Conservation (phyloP, 1,284 basidiomycete species). For the Microbotryomycetes sp. region DNA sequence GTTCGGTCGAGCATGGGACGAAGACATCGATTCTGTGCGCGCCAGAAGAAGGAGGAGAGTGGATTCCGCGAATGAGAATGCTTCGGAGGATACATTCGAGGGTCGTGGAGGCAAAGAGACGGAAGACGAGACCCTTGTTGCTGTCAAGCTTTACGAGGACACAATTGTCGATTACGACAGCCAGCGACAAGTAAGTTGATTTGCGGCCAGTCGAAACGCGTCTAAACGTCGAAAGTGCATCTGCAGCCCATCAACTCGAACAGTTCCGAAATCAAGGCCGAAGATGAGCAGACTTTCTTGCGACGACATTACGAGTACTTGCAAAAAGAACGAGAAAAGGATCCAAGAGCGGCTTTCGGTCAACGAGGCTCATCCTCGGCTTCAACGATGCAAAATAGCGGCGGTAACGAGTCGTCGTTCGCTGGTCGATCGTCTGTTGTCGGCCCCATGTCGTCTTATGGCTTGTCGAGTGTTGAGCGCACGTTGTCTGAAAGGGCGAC, state of each 20-base stretch:
- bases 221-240: neutral
- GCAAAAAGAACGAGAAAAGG: constrained; percentile 74
- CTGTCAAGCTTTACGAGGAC: constrained; percentile 39
- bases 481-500: constrained; percentile 64
- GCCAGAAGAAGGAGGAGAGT: constrained; percentile 2
- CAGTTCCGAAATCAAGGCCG: constrained; percentile 48
- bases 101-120: constrained; percentile 53
- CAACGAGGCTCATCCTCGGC: constrained; percentile 1
- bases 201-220: neutral
- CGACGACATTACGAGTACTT: constrained; percentile 81
- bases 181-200: constrained; percentile 34
- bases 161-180: constrained; percentile 41
- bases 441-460: constrained; percentile 78
- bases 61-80: constrained; percentile 48
- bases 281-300: constrained; percentile 73
- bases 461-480: constrained; percentile 72
- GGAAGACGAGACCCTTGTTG: constrained; percentile 45
- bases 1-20: constrained; percentile 78
- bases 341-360: constrained; percentile 74
- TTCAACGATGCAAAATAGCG: neutral
- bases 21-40: constrained; percentile 35
- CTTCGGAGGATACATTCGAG: constrained; percentile 42
- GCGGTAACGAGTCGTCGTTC: neutral
- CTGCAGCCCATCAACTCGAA: too few relatives aligned
- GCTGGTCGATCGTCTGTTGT: constrained; percentile 52